Conservation (phyloP, 441 rosid species). For the Euphorbia celastroides region DNA sequence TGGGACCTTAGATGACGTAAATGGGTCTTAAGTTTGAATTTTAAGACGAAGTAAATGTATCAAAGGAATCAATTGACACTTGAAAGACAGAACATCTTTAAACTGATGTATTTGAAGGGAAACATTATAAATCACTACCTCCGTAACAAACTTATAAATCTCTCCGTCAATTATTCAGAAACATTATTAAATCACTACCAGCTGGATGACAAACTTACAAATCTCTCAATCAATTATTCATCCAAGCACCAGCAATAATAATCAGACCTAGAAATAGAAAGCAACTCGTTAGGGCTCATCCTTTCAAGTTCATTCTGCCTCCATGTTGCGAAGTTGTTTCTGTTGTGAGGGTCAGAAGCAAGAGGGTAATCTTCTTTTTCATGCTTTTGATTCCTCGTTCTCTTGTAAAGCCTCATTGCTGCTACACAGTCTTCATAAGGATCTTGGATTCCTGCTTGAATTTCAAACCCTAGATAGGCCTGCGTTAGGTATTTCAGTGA, state of each 20-base stretch:
- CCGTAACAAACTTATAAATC: neutral
- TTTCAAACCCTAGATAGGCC: constrained; percentile 87
- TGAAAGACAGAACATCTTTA: too few relatives aligned
- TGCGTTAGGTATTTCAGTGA: constrained; percentile 81
- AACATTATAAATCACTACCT: neutral
- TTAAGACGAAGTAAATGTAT: too few relatives aligned
- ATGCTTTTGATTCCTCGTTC: constrained; percentile 77
- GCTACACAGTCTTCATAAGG: constrained; percentile 90
- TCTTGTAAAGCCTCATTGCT: constrained; percentile 75
- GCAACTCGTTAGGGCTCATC: constrained; percentile 66
- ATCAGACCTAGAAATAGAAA: constrained; percentile 65
- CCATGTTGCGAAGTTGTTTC: constrained; percentile 59
- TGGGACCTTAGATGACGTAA: too few relatives aligned
- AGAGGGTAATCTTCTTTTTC: constrained; percentile 50
- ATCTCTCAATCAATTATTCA: neutral
- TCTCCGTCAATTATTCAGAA: neutral
- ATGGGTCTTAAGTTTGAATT: too few relatives aligned
- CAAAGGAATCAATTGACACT: too few relatives aligned
- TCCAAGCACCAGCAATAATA: constrained; percentile 93
- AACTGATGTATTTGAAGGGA: neutral
- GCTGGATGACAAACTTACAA: too few relatives aligned
- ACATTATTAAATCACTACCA: neutral
- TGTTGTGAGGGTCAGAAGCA: constrained; percentile 65
- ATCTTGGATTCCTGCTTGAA: constrained; percentile 70
- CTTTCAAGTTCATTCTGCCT: constrained; percentile 77